A percentile compares a stretch with the other conserved stretches of the same genome.
phyloP scores from a whole-genome alignment of 176 grass and related monocot species.

The Hyparrhenia diplandra region DNA sequence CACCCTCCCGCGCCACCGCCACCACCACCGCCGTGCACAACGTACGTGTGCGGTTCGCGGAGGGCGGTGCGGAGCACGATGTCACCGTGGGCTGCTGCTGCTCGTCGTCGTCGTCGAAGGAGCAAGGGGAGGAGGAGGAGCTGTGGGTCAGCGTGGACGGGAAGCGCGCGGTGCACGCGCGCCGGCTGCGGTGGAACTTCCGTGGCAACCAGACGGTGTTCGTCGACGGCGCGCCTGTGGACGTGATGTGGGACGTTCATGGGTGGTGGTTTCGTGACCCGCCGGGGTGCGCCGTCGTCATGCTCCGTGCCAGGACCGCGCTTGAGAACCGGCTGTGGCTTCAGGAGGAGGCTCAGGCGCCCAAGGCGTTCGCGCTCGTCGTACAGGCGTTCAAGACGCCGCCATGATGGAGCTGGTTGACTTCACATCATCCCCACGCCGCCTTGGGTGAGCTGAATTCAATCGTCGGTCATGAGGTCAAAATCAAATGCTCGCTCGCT shows the following conservation, averaged over 20 bases:
- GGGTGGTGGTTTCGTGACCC: conserved; percentile 62
- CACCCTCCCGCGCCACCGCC: neutral
- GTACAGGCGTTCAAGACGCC: conserved; percentile 60
- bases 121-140: conserved; percentile 27
- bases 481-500: neutral
- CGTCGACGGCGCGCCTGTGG: conserved; percentile 76
- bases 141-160: conserved; percentile 69
- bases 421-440: too few species aligned
- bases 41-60: conserved; percentile 53
- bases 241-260: conserved; percentile 94
- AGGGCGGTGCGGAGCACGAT: conserved; percentile 65
- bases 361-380: conserved; percentile 71
- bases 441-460: too few species aligned
- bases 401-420: neutral
- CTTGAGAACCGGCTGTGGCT: conserved; percentile 90
- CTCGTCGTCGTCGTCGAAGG: neutral
- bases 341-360: conserved; percentile 49
- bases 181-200: conserved; percentile 69
- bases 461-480: too few species aligned
- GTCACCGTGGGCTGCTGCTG: conserved; percentile 54
- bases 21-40: conserved; percentile 16
- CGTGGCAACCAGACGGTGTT: conserved; percentile 92
- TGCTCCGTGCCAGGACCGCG: conserved; percentile 66
- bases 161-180: conserved; percentile 65
- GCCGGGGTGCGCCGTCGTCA: conserved; percentile 64